Evolutionary conservation across 805 yeast genomes (phyloP).

Genomic region (Starmerella apis): DNA sequence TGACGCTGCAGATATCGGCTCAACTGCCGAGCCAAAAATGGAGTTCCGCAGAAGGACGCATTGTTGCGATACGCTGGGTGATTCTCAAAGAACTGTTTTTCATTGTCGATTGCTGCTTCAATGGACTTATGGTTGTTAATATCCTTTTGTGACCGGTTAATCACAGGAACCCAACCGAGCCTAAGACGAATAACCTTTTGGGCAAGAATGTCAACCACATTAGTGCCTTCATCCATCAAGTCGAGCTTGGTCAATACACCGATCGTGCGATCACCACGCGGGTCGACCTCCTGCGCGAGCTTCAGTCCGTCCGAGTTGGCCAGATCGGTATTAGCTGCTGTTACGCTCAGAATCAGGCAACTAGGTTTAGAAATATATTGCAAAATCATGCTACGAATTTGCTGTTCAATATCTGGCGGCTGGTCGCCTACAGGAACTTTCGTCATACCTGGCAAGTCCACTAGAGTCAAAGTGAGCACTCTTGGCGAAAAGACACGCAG

Average conservation of each 20-base stretch:
- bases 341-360: constrained; percentile 86
- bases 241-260: constrained; percentile 96
- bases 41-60: constrained; percentile 97
- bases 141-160: constrained; percentile 94
- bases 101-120: constrained; percentile 74
- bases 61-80: constrained; percentile 88
- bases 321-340: constrained; percentile 92
- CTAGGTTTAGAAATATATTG: constrained; percentile 92
- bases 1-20: constrained; percentile 82
- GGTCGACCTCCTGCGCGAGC: constrained; percentile 95
- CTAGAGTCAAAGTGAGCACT: constrained; percentile 84
- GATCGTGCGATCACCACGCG: constrained; percentile 88
- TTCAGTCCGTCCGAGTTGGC: constrained; percentile 95
- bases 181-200: constrained; percentile 92
- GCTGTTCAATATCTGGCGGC: constrained; percentile 92
- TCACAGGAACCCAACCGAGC: constrained; percentile 93
- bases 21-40: constrained; percentile 83
- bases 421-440: constrained; percentile 99
- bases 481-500: constrained; percentile 88
- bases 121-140: constrained; percentile 81
- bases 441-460: constrained; percentile 94
- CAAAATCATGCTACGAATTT: constrained; percentile 84
- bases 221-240: constrained; percentile 96
- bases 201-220: constrained; percentile 88
- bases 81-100: constrained; percentile 66